Evolutionary conservation across 1,284 basidiomycete species (phyloP).

Genomic region (Cryptococcus hybrid): DNA sequence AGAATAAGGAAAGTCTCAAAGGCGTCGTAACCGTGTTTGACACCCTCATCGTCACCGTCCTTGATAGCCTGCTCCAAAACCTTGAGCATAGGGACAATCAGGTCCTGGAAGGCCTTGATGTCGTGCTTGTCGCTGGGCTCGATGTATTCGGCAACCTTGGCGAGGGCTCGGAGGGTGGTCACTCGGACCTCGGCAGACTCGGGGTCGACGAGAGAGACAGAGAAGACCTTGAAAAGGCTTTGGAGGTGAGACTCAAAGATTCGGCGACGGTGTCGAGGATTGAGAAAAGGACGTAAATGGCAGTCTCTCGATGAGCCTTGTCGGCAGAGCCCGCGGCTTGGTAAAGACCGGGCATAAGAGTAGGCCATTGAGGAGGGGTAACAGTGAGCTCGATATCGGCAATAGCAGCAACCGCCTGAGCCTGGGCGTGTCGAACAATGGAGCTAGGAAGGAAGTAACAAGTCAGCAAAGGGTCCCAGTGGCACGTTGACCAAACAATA

Average conservation of each 20-base stretch:
- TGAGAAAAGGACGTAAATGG: conserved; percentile 86
- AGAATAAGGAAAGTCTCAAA: conserved; percentile 94
- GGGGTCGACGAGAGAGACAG: conserved; percentile 74
- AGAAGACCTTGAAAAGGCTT: conserved; percentile 80
- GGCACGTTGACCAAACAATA: not conserved
- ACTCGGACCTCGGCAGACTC: conserved; percentile 89
- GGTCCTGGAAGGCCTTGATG: conserved; percentile 83
- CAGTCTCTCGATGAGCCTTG: conserved; percentile 81
- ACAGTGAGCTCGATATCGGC: conserved; percentile 83
- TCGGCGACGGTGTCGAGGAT: conserved; percentile 91
- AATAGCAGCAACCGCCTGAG: conserved; percentile 90
- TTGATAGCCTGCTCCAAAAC: conserved; percentile 89
- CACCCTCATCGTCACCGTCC: conserved; percentile 72
- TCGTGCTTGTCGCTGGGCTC: conserved; percentile 83
- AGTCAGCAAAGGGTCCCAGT: not conserved
- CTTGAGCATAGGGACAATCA: conserved; percentile 85
- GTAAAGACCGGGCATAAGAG: conserved; percentile 85
- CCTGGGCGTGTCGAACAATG: conserved; percentile 83
- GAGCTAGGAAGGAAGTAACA: conserved; percentile 55
- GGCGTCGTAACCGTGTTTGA: conserved; percentile 90
- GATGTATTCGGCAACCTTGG: conserved; percentile 91
- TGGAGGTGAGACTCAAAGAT: conserved; percentile 73
- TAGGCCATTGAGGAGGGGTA: conserved; percentile 69
- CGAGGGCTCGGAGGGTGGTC: conserved; percentile 84
- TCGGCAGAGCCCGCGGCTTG: conserved; percentile 69